Evolutionary conservation across 768 basidiomycete species (phyloP).

Genomic region (Mycena kentingensis): DNA sequence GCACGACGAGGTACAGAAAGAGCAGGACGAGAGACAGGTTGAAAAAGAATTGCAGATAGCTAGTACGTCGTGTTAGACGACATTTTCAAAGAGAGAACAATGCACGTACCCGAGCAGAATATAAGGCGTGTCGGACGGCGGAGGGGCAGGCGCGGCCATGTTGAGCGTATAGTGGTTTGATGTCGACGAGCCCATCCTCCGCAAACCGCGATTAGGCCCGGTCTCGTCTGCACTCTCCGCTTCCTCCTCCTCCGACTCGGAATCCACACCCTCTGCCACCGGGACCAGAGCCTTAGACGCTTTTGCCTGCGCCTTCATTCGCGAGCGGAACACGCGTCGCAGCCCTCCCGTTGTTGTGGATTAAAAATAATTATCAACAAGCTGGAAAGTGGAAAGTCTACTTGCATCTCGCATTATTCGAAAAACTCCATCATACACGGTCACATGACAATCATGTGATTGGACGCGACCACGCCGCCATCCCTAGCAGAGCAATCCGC

Average conservation of each 20-base stretch:
- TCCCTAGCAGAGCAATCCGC: too few relatives aligned
- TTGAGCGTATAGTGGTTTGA: constrained; percentile 86
- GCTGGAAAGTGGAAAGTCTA: too few relatives aligned
- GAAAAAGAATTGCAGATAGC: constrained; percentile 94
- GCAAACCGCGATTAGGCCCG: constrained; percentile 39
- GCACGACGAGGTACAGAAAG: constrained; percentile 81
- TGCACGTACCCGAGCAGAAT: constrained; percentile 77
- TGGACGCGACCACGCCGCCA: too few relatives aligned
- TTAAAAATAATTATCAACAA: too few relatives aligned
- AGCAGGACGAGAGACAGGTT: constrained; percentile 82
- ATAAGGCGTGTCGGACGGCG: constrained; percentile 72
- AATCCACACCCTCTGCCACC: constrained; percentile 40
- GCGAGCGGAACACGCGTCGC: constrained; percentile 63
- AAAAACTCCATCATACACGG: too few relatives aligned
- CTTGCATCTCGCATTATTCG: too few relatives aligned
- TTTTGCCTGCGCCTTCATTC: constrained; percentile 45
- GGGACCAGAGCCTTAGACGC: constrained; percentile 32
- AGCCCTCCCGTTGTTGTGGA: too few relatives aligned
- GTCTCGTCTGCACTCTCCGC: constrained; percentile 53
- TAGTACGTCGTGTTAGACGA: constrained; percentile 31
- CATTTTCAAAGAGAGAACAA: background rate
- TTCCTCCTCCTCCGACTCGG: constrained; percentile 41
- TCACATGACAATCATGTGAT: too few relatives aligned
- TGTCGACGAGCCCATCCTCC: constrained; percentile 63
- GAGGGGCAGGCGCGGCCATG: constrained; percentile 60